Evolutionary conservation across 331 rosid genomes (phyloP), one percentile per base, ranked within the genome.

Genomic region (Malus hybrid): DNA sequence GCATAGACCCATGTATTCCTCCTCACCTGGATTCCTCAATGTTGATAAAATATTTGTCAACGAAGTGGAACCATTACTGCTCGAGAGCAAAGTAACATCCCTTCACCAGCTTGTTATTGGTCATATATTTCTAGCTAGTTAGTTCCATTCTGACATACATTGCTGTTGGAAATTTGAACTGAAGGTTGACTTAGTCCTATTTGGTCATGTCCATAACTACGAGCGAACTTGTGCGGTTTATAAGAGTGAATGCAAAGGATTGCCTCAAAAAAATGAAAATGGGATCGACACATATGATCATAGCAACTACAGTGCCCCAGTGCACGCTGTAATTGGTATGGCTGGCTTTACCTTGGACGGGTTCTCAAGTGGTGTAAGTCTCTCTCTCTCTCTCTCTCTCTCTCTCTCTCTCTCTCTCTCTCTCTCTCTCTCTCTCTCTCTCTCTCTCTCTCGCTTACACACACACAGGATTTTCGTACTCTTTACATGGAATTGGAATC

Each of bases 1-100:
- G 73, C 97, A 93, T 76, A 93, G 98, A 74, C 97, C 90, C 1
- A 91, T 93, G 94, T 93, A 93, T 82, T 63, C 82, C 30, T 88
- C 98, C 26, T 0, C 58, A 67, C 7, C 10, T 6, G 84, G 78
- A 48, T 22, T 75, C n/a, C 34, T 57, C 0, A 15, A 39, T 24
- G 20, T 66, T 29, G 94, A 88, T 73, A 1, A 10, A 0, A 26
- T 16, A 0, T 91, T 93, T 56, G 71, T 58, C 24, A 3, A 48
- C 18, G 84, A 75, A 32, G 93, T 93, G 55, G 98, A 93, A 77
- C 93, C 97, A 50, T 81, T 93, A 78, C 74, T 93, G 15, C 55
- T 82, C 13, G 20, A 78, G n/a, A 87, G 83, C 72, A 87, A 91
- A 88, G 98, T 82, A 63, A 68, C 73, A 28, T 26, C 42, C 52